Evolutionary conservation across 768 basidiomycete genomes (phyloP).

Genomic region (Terana coerulea): DNA sequence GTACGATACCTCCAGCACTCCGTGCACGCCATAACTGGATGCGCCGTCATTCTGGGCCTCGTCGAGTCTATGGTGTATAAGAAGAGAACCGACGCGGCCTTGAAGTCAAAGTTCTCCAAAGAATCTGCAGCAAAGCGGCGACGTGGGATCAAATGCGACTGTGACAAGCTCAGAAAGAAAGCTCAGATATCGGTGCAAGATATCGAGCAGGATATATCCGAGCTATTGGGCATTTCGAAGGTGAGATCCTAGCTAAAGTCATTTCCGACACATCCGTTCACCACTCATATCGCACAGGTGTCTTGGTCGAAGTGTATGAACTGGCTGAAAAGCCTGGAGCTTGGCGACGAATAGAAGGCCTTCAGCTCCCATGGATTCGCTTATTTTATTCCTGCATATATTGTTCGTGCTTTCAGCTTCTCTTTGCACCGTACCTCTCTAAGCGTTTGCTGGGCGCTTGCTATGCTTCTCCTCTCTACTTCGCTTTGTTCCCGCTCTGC

Average conservation of each 20-base stretch:
- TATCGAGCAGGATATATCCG: slow-evolving; percentile 18
- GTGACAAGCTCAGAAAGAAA: slow-evolving; percentile 11
- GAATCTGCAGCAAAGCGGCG: background rate
- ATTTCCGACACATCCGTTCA: too few species aligned
- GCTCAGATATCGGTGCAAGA: slow-evolving; percentile 11
- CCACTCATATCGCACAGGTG: background rate
- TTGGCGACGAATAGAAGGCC: too few species aligned
- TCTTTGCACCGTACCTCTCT: too few species aligned
- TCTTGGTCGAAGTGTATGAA: slow-evolving; percentile 1
- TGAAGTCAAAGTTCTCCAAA: background rate
- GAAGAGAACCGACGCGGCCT: slow-evolving; percentile 22
- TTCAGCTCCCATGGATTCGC: too few species aligned
- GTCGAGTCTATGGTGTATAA: slow-evolving; percentile 34
- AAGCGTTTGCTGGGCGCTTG: too few species aligned
- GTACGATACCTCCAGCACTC: slow-evolving; percentile 51
- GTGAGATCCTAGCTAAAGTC: slow-evolving; percentile 14
- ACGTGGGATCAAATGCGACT: slow-evolving; percentile 12
- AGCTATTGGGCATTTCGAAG: slow-evolving; percentile 14
- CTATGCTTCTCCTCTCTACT: too few species aligned
- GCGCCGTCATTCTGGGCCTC: slow-evolving; percentile 46
- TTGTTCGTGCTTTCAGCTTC: too few species aligned
- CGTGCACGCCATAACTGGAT: slow-evolving; percentile 49
- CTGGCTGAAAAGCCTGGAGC: slow-evolving; percentile 2
- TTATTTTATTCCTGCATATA: too few species aligned
- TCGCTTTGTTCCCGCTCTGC: too few species aligned